Evolutionary conservation across 1,284 basidiomycete genomes (phyloP), one percentile per base, ranked within the genome.

Genomic region (Trametes pubescens): DNA sequence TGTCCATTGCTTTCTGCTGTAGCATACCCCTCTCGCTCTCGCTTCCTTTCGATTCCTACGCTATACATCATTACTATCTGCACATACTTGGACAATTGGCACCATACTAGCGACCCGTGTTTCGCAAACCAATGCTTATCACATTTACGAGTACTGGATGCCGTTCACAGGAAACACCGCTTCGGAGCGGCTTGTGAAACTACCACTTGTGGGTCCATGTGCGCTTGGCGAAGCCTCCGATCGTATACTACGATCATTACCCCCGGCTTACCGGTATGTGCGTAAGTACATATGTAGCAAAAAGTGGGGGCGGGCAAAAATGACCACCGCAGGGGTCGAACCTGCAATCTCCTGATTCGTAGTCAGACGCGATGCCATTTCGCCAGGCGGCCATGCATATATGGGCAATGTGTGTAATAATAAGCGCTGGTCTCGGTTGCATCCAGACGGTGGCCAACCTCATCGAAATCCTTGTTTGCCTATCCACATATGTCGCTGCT

Each of bases 341-440:
- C 79, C 79, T 79, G 78, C 79, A 79, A 81, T 80, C 79, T 80
- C 79, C 78, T 80, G 79, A 80, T 80, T 85, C 87, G 87, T 89
- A 89, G 87, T 89, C 87, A 89, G 87, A 89, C 87, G 87, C 87
- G 86, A 89, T 89, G 86, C 87, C 87, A 89, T 89, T 89, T 88
- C 86, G 87, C 87, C 86, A 89, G 83, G 83, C 86, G 29, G 29
- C 29, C 29, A 32, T 32, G 29, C 8, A 32, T 32, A 8, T 32
- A 8, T 32, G n/a, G n/a, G n/a, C n/a, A n/a, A n/a, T n/a, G n/a
- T n/a, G n/a, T n/a, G n/a, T n/a, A n/a, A n/a, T n/a, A n/a, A n/a
- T n/a, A n/a, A n/a, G n/a, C n/a, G n/a, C n/a, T n/a, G n/a, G n/a
- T n/a, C n/a, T n/a, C n/a, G n/a, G n/a, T n/a, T n/a, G n/a, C n/a